Conservation (phyloP, 495 filamentous ascomycete species). For the Lichenothelia convexa region DNA sequence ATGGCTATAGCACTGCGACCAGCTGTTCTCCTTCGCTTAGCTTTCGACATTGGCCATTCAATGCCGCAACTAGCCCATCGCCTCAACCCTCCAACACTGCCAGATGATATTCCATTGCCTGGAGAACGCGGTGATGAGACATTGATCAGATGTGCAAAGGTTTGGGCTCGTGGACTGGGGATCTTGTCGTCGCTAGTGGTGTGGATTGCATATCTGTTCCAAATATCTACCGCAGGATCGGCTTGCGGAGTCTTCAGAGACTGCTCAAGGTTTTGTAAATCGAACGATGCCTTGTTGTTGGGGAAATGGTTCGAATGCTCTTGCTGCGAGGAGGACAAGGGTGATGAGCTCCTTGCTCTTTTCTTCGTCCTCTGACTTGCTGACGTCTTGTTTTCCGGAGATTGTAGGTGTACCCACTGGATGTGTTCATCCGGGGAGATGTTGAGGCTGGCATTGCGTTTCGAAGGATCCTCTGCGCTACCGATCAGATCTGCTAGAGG, state of each 20-base stretch:
- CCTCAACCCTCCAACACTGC: conserved; percentile 19
- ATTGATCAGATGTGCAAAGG: conserved; percentile 18
- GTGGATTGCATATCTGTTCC: conserved; percentile 47
- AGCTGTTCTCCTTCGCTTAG: conserved; percentile 34
- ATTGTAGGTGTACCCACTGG: conserved; percentile 43
- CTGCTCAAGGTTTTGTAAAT: conserved; percentile 34
- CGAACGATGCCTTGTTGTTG: conserved; percentile 24
- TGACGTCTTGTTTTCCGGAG: conserved; percentile 28
- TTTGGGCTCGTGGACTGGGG: conserved; percentile 8
- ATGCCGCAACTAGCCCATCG: conserved; percentile 46
- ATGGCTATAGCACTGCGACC: too few relatives aligned
- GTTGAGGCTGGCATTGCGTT: conserved; percentile 24
- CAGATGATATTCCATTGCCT: conserved; percentile 11
- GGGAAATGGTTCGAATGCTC: conserved; percentile 25
- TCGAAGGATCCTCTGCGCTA: conserved; percentile 39
- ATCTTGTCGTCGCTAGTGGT: conserved; percentile 9
- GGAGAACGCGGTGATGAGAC: conserved; percentile 20
- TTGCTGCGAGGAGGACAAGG: conserved; percentile 48
- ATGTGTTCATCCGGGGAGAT: conserved; percentile 54
- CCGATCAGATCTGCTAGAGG: conserved; percentile 68
- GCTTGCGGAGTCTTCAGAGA: conserved; percentile 54
- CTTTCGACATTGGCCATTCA: conserved; percentile 33
- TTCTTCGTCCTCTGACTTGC: conserved; percentile 37
- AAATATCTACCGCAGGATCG: conserved; percentile 72
- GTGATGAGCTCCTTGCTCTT: conserved; percentile 65